phyloP scores from a whole-genome alignment of 768 basidiomycete species.

The Psilocybe sp. region DNA sequence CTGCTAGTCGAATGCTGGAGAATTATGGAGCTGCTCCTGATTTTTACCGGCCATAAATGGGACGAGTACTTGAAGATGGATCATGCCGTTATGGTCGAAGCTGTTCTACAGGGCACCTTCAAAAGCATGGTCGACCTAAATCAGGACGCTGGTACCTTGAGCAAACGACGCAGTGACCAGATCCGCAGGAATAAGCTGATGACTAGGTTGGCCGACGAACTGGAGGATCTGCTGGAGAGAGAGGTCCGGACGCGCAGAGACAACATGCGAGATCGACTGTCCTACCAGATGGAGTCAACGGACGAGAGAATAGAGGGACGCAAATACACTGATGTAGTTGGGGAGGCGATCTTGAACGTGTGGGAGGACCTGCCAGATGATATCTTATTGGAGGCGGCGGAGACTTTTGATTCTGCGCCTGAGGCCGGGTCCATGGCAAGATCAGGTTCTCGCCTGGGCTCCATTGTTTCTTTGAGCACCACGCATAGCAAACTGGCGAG shows the following conservation, averaged over 20 bases:
- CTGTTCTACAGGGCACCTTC: not conserved
- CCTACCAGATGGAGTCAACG: not conserved
- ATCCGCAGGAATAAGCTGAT: constrained; percentile 1
- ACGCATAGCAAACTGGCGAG: too few species aligned
- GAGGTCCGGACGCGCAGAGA: not conserved
- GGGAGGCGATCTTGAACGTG: not conserved
- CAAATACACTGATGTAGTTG: constrained; percentile 2
- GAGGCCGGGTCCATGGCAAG: too few species aligned
- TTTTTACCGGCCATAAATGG: not conserved
- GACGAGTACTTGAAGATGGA: not conserved
- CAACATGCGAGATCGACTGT: not conserved
- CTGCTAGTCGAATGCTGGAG: constrained; percentile 5
- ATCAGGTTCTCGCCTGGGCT: too few species aligned
- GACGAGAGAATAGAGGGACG: not conserved
- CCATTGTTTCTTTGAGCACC: too few species aligned
- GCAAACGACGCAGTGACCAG: not conserved
- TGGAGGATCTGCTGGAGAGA: not conserved
- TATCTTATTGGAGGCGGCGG: not conserved
- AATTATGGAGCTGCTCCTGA: not conserved
- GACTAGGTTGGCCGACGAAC: not conserved
- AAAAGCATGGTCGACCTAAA: not conserved
- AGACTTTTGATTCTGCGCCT: too few species aligned
- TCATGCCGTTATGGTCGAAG: not conserved
- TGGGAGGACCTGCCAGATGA: not conserved
- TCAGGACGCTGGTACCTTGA: not conserved